Percentiles rank a stretch among this genome's conserved stretches.
These are phyloP conservation scores for Gossypium gossypioides DNA, from an alignment of 441 rosid genomes.

Conservation along the genomic window DNA sequence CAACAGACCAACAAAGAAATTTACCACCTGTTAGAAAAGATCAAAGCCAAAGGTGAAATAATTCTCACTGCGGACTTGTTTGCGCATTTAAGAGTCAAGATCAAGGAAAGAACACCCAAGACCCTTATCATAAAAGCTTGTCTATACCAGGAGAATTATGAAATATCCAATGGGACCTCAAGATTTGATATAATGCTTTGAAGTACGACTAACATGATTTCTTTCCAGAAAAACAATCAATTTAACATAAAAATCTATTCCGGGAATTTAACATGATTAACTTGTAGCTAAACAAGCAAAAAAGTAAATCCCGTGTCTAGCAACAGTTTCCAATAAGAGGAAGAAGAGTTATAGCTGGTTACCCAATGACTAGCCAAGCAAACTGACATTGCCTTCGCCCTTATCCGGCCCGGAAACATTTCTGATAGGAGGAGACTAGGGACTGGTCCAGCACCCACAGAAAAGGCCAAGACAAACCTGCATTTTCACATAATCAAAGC, in stretches of 20 bases:
- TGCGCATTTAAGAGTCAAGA: background rate
- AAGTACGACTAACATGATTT: background rate
- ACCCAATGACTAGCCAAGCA: conserved; percentile 72
- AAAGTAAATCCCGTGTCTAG: conserved; percentile 4
- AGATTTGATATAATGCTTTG: background rate
- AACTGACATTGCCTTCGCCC: conserved; percentile 65
- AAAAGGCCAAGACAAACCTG: conserved; percentile 58
- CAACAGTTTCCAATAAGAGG: background rate
- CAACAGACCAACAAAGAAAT: conserved; percentile 59
- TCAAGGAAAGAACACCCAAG: background rate
- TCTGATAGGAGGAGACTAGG: conserved; percentile 63
- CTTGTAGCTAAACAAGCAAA: background rate
- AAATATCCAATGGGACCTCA: background rate
- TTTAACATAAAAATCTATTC: background rate
- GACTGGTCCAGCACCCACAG: conserved; percentile 66
- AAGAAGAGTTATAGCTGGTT: conserved; percentile 20
- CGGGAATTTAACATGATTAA: background rate
- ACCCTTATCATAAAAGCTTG: background rate
- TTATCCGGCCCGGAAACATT: conserved; percentile 57
- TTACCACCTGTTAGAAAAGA: conserved; percentile 43
- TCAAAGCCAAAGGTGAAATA: background rate
- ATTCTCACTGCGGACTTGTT: background rate
- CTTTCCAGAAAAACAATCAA: background rate
- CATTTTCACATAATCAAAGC: conserved; percentile 16
- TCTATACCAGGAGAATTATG: background rate